A percentile compares a stretch with the other conserved stretches of the same genome.
Evolutionary conservation across 2,329 filamentous ascomycete genomes (phyloP).

Genomic region (Apiospora pterosperma): DNA sequence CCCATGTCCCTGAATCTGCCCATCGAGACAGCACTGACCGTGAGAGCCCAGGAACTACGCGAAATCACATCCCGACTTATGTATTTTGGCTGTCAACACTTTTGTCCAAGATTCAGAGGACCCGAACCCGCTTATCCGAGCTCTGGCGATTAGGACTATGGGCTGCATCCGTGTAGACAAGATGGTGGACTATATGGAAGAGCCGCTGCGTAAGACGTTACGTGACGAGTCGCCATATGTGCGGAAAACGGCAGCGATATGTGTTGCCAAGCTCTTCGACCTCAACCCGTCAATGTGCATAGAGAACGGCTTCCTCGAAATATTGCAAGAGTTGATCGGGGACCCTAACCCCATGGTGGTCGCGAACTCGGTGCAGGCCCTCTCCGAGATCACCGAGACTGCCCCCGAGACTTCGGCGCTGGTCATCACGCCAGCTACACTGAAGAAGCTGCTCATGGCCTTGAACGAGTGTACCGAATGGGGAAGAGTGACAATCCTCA

Average conservation of each 20-base stretch:
- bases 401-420: conserved; percentile 88
- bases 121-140: conserved; percentile 91
- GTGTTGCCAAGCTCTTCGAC: conserved; percentile 96
- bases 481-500: conserved; percentile 91
- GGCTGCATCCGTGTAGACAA: conserved; percentile 97
- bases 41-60: conserved; percentile 79
- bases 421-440: conserved; percentile 72
- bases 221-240: conserved; percentile 98
- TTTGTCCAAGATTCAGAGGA: conserved; percentile 99
- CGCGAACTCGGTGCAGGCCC: conserved; percentile 90
- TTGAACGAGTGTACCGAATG: conserved; percentile 98
- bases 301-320: conserved; percentile 94
- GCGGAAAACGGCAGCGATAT: conserved; percentile 95
- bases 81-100: conserved; percentile 97
- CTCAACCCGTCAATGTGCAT: conserved; percentile 89
- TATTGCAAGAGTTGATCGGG: conserved; percentile 89
- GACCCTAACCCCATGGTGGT: conserved; percentile 99
- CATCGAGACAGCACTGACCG: neutral
- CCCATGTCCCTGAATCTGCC: neutral
- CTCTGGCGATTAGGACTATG: conserved; percentile 96
- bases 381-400: conserved; percentile 86
- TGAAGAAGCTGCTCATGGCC: conserved; percentile 96
- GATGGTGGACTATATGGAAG: conserved; percentile 99
- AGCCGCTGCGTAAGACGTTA: conserved; percentile 91
- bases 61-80: conserved; percentile 97